These are phyloP conservation scores for Tilletiopsis washingtonensis DNA, from an alignment of 1,284 basidiomycete genomes.

Conservation along the genomic window DNA sequence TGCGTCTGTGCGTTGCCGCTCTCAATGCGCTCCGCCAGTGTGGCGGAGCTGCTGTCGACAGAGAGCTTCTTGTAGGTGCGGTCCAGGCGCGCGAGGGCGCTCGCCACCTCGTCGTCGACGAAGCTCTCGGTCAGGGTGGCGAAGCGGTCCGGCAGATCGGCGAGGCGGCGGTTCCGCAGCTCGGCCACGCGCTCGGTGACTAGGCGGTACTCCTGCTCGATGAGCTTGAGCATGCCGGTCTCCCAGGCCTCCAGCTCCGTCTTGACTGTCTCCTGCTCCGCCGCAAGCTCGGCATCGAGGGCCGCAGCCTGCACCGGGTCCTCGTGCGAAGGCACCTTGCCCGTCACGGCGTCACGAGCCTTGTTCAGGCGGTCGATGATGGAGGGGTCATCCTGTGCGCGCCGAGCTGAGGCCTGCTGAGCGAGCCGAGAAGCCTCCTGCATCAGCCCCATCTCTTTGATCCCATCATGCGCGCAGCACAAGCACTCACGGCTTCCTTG, in stretches of 20 bases:
- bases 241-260: constrained; percentile 38
- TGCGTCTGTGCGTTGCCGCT: constrained; percentile 13
- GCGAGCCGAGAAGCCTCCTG: not conserved
- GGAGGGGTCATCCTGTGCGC: constrained; percentile 20
- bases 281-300: constrained; percentile 35
- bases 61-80: constrained; percentile 23
- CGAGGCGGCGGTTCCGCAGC: constrained; percentile 11
- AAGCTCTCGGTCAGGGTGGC: constrained; percentile 27
- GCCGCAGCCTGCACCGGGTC: constrained; percentile 24
- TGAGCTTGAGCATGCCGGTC: constrained; percentile 22
- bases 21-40: constrained; percentile 8
- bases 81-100: constrained; percentile 25
- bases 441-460: not conserved
- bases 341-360: constrained; percentile 20
- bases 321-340: constrained; percentile 10
- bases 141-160: constrained; percentile 34
- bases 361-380: constrained; percentile 28
- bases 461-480: not conserved
- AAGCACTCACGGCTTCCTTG: constrained; percentile 26
- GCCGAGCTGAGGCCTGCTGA: constrained; percentile 7
- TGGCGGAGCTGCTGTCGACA: constrained; percentile 5
- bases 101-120: constrained; percentile 32
- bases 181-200: constrained; percentile 27
- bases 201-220: constrained; percentile 30
- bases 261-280: constrained; percentile 24